Conservation (phyloP, 2,329 filamentous ascomycete genomes). For the Penicillium sp. region DNA sequence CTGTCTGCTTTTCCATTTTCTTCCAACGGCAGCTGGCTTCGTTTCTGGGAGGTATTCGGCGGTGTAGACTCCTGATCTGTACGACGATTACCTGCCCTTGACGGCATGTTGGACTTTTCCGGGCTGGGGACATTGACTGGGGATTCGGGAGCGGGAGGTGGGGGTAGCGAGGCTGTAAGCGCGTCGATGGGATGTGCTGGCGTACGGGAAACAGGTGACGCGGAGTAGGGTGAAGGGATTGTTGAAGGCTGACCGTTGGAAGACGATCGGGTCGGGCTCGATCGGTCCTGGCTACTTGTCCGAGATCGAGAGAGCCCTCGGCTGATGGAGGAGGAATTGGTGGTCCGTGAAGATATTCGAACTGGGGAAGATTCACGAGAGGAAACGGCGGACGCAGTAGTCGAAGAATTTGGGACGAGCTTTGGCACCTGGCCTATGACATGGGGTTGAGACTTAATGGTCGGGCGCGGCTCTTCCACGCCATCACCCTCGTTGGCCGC, state of each 20-base stretch:
- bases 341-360: conserved; percentile 29
- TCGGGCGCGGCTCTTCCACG: conserved; percentile 27
- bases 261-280: conserved; percentile 53
- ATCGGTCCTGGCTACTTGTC: conserved; percentile 61
- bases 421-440: conserved; percentile 33
- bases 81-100: conserved; percentile 30
- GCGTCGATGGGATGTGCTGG: conserved; percentile 65
- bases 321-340: conserved; percentile 30
- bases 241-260: conserved; percentile 38
- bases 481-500: conserved; percentile 29
- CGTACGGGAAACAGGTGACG: conserved; percentile 57
- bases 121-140: conserved; percentile 58
- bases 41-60: conserved; percentile 38
- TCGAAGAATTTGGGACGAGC: conserved; percentile 25
- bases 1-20: conserved; percentile 36
- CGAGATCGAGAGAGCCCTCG: conserved; percentile 52
- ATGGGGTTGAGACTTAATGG: conserved; percentile 25
- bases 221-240: conserved; percentile 48
- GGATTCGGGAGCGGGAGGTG: conserved; percentile 56
- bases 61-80: conserved; percentile 28
- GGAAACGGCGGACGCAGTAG: conserved; percentile 40
- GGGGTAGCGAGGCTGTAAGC: conserved; percentile 39
- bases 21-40: conserved; percentile 24
- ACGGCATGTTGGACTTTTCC: conserved; percentile 54
- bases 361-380: conserved; percentile 49